Evolutionary conservation across 768 basidiomycete genomes (phyloP), one percentile per base, ranked within the genome.

Genomic region (Trametes cubensis): DNA sequence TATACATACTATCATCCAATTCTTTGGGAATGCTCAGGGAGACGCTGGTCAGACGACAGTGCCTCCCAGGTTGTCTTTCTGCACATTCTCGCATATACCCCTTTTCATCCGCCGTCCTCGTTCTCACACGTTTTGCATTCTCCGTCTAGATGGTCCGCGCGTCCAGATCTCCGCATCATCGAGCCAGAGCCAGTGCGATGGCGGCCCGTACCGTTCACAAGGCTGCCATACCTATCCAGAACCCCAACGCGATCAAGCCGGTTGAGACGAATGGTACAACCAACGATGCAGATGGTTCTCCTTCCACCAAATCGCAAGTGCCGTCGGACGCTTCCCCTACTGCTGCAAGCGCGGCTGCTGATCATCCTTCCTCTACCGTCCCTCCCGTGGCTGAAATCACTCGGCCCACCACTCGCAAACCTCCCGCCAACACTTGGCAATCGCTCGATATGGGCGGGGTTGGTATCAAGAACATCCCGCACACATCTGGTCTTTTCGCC

Each of bases 371-470:
- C 3, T 86, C 90, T 3, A 89, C 87, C 4, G 87, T 85, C 14
- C 88, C 88, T 20, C 91, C 93, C 20, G 79, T 90, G 44, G 79
- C 85, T 28, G 85, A 87, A 71, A 82, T 83, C 21, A 83, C 86
- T 46, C 83, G 88, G 69, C 85, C 85, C 23, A 85, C 85, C 5
- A 81, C 83, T 46, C 78, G 79, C 44, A 83, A 84, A 64, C 85
- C 88, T 7, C 86, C 90, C 49, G 83, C 85, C 71, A 90, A 86
- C 75, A 85, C 84, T 13, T 99, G 96, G 95, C 89, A 78, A 28
- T 92, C 92, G 20, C 79, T 99, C 50, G 97, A 99, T 76, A 93
- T 99, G 87, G 96, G 97, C 56, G 97, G 97, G 17, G 88, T 97
- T 67, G 85, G 86, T 66, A 86, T 99, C 72, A 96, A 95, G 81